These are phyloP conservation scores for Gryganskiella cystojenkinii DNA, from an alignment of 192 early-diverging fungal genomes.

Conservation along the genomic window DNA sequence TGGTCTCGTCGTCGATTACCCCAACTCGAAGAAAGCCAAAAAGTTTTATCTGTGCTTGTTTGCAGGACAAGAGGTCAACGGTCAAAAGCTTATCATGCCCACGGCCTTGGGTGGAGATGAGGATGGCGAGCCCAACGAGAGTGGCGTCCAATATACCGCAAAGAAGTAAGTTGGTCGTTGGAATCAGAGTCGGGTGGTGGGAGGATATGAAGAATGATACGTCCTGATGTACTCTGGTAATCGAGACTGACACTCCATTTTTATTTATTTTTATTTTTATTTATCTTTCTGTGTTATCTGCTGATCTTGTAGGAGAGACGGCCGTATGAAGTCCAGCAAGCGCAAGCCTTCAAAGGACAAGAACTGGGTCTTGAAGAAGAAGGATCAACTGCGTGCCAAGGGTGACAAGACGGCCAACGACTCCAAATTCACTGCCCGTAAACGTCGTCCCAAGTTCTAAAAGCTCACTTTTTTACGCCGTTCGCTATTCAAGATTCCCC, in stretches of 20 bases:
- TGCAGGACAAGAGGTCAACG: constrained; percentile 83
- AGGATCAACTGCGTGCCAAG: constrained; percentile 80
- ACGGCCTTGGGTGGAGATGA: constrained; percentile 70
- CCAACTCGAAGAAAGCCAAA: constrained; percentile 95
- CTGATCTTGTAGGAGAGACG: constrained; percentile 38
- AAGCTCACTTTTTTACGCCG: constrained; percentile 3
- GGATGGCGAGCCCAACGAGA: constrained; percentile 54
- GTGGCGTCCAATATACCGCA: constrained; percentile 56
- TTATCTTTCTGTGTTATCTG: background rate
- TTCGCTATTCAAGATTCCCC: background rate
- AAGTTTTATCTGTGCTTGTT: constrained; percentile 98
- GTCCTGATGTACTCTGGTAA: too few relatives aligned
- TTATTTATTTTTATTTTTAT: background rate
- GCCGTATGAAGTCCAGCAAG: constrained; percentile 49
- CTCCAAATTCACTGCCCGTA: constrained; percentile 95
- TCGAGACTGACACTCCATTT: background rate
- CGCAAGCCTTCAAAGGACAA: constrained; percentile 83
- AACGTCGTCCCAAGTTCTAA: constrained; percentile 89
- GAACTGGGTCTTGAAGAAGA: constrained; percentile 92
- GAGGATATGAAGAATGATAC: too few relatives aligned
- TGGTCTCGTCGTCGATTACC: constrained; percentile 95
- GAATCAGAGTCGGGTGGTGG: too few relatives aligned
- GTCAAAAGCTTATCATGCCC: constrained; percentile 67
- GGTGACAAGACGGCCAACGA: constrained; percentile 85
- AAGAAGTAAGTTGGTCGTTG: constrained; percentile 39